Evolutionary conservation across 2,329 filamentous ascomycete species (phyloP).

Genomic region (Diaporthe helianthi): DNA sequence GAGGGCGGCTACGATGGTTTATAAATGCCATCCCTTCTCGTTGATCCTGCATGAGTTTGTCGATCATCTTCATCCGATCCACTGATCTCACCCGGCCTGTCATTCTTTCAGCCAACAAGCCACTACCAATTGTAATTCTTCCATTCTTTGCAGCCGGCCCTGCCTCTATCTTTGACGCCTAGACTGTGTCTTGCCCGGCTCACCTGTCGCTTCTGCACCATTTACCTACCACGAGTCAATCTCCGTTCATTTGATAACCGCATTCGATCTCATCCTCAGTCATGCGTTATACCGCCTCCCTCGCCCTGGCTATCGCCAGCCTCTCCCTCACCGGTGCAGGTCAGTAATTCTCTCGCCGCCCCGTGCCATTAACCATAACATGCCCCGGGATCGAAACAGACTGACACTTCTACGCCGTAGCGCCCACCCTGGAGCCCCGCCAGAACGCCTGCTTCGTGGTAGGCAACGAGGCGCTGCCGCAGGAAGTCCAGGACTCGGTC

Average conservation of each 20-base stretch:
- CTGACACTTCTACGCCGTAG: constrained; percentile 2
- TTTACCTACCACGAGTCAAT: neutral
- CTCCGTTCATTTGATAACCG: neutral
- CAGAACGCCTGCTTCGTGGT: constrained; percentile 61
- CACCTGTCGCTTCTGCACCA: constrained; percentile 7
- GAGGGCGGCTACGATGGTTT: neutral
- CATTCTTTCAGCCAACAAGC: constrained; percentile 17
- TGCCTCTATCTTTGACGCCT: neutral
- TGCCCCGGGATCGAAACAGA: neutral
- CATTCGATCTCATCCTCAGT: neutral
- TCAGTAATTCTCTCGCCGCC: neutral
- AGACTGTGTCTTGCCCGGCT: neutral
- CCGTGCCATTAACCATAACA: too few species aligned
- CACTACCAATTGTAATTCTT: constrained; percentile 4
- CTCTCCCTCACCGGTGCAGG: constrained; percentile 12
- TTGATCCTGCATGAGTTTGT: neutral
- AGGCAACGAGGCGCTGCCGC: constrained; percentile 57
- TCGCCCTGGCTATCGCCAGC: constrained; percentile 28
- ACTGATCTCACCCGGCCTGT: constrained; percentile 19
- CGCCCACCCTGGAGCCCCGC: constrained; percentile 37
- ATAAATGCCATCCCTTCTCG: constrained; percentile 24
- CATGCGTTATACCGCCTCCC: constrained; percentile 26
- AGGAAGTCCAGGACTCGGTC: constrained; percentile 54
- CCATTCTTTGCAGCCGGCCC: neutral
- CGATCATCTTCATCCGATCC: constrained; percentile 15